Evolutionary conservation across 495 filamentous ascomycete genomes (phyloP), one percentile per base, ranked within the genome.

Genomic region (Xylaria scruposa): DNA sequence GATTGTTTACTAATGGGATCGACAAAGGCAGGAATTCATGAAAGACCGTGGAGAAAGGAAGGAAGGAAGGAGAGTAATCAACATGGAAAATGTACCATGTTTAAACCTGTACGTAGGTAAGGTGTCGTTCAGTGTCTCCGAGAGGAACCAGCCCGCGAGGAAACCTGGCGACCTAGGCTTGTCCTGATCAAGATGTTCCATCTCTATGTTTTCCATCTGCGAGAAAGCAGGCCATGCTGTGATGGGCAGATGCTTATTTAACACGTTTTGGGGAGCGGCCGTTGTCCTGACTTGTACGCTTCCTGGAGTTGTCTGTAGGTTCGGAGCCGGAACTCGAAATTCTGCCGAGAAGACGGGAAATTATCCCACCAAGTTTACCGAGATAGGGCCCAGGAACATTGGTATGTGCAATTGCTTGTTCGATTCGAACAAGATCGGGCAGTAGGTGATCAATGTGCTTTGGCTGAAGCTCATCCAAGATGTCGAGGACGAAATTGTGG

Each of bases 401-500:
- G 17, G 54, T 46, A 17, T 70, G 59, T 21, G 26, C 26, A 13
- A 77, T 65, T 47, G 47, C 61, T 33, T 49, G 47, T 65, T 73
- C 73, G 21, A 78, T 29, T 2, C 46, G 70, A 46, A 21, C n/a
- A 19, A 78, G 70, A 15, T 78, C 75, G 26, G 72, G 75, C 12
- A 75, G 26, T 54, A 73, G 70, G 19, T 73, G 73, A 33, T 51
- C 40, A 12, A 78, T 70, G 31, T 74, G 58, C 49, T 77, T 68
- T 12, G 73, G 73, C 24, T 80, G 80, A 2, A 85, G 78, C 38
- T 78, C 78, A 26, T 76, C 74, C 13, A 86, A 78, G 4, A 78
- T 71, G 19, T 80, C 77, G 47, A 81, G 73, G 47, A 81, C 80
- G 66, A 85, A 85, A 54, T 79, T 77, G 17, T 62, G 70, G 69